These are phyloP conservation scores for Zygotorulaspora florentina DNA, from an alignment of 805 yeast genomes.

Conservation along the genomic window DNA sequence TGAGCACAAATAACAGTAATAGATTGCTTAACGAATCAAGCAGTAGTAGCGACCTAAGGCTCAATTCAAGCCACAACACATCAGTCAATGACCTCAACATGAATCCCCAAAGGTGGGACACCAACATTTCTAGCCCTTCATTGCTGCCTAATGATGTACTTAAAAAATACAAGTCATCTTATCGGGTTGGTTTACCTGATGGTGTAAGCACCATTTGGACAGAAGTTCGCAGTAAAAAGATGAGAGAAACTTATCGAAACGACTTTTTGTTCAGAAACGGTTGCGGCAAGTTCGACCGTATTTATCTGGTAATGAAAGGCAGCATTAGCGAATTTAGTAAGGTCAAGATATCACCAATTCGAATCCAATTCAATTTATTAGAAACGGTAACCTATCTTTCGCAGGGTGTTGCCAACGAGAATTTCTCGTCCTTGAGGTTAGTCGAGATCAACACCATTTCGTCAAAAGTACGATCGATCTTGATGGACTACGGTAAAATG, in stretches of 20 bases:
- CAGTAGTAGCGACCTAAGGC: neutral
- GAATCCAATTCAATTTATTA: conserved; percentile 26
- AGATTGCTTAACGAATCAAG: neutral
- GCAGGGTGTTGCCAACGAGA: conserved; percentile 30
- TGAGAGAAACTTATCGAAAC: conserved; percentile 20
- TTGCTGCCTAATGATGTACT: conserved; percentile 5
- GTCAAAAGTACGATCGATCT: conserved; percentile 4
- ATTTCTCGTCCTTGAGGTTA: conserved; percentile 27
- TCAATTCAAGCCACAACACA: neutral
- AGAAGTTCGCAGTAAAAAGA: conserved; percentile 22
- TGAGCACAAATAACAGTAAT: conserved; percentile 1
- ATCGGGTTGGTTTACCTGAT: conserved; percentile 21
- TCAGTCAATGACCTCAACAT: conserved; percentile 4
- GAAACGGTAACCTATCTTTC: conserved; percentile 31
- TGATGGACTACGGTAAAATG: conserved; percentile 7
- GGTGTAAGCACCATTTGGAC: conserved; percentile 22
- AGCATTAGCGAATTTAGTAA: conserved; percentile 10
- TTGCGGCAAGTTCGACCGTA: conserved; percentile 24
- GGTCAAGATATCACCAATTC: conserved; percentile 14
- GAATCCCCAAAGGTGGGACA: conserved; percentile 7
- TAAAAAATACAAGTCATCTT: conserved; percentile 17
- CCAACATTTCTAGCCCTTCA: conserved; percentile 1
- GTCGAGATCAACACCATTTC: conserved; percentile 15
- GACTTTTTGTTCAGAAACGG: conserved; percentile 28
- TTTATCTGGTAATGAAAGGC: conserved; percentile 18